A percentile compares a stretch with the other conserved stretches of the same genome.
Conservation (phyloP, 2,329 filamentous ascomycete genomes). For the Tolypocladium inflatum region DNA sequence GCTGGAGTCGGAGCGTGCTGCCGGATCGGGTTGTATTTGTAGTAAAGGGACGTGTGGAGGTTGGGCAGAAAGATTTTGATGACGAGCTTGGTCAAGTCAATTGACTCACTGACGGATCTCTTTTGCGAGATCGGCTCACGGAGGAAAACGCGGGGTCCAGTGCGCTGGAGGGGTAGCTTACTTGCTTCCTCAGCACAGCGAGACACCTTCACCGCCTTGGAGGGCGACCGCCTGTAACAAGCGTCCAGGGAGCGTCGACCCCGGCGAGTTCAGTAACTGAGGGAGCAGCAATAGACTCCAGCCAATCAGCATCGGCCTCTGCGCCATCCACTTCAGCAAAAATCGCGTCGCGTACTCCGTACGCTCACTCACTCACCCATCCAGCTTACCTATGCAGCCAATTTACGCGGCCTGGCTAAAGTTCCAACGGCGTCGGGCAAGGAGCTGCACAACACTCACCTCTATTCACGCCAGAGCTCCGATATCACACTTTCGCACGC, state of each 20-base stretch:
- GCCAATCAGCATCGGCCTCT: not conserved
- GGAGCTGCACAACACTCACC: not conserved
- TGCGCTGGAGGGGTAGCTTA: not conserved
- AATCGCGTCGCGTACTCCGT: conserved; percentile 1
- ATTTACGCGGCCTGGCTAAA: conserved; percentile 6
- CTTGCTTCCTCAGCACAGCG: too few relatives aligned
- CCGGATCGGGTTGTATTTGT: not conserved
- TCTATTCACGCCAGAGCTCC: not conserved
- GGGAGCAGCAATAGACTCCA: not conserved
- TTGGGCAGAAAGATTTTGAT: not conserved
- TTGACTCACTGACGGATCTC: not conserved
- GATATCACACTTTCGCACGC: not conserved
- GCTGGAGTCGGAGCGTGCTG: not conserved
- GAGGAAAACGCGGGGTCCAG: not conserved
- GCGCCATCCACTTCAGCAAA: not conserved
- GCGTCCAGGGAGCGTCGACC: too few relatives aligned
- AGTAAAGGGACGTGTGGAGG: not conserved
- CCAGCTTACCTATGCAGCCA: conserved; percentile 3
- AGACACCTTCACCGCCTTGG: too few relatives aligned
- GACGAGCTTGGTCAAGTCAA: not conserved
- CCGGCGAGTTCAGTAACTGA: not conserved
- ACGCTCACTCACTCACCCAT: not conserved
- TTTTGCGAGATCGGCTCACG: not conserved
- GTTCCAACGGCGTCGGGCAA: not conserved
- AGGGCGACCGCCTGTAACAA: not conserved